Evolutionary conservation across 352 stramenopile genomes (phyloP), one percentile per base, ranked within the genome.

Genomic region (Phytophthora pisi): DNA sequence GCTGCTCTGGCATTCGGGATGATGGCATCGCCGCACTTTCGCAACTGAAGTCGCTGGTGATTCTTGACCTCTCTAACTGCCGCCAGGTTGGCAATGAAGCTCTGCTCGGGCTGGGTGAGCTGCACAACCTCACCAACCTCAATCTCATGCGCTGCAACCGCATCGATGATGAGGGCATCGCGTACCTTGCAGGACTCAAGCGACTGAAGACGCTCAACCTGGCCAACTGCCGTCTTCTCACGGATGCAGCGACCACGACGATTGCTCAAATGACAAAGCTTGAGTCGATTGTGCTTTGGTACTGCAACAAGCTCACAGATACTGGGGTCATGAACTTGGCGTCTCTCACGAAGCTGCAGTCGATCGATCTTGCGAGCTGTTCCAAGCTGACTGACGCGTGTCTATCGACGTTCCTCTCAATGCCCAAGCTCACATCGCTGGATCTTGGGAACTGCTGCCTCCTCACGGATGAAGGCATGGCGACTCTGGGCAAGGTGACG

Each of bases 231-330:
- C 87, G 91, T 40, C 78, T 86, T 20, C 28, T 96, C n/a, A 93
- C 88, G 0, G 81, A 96, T 56, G 69, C 26, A 0, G 74, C 75
- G 13, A 78, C 76, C 5, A 7, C 28, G 23, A 63, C 84, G 9
- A 63, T 97, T 18, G 60, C 74, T 1, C 61, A 69, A 31, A 81
- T 93, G 65, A 66, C 69, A 16, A 47, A 65, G 5, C 63, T 96
- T 5, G 72, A 92, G 55, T 84, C 77, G 31, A 71, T 97, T 8
- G 79, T 90, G 34, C 64, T 97, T 8, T 91, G 86, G 78, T 91
- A 95, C 70, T 97, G 87, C 68, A 91, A 89, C 72, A 93, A 93
- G 64, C 74, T 97, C 24, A 93, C 83, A 0, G 86, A 96, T 68
- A 24, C 24, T 0, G 86, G 81, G 3, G 73, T 93, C 16, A 10